Conservation (phyloP, 495 filamentous ascomycete genomes). For the Staphylotrichum tortipilum region DNA sequence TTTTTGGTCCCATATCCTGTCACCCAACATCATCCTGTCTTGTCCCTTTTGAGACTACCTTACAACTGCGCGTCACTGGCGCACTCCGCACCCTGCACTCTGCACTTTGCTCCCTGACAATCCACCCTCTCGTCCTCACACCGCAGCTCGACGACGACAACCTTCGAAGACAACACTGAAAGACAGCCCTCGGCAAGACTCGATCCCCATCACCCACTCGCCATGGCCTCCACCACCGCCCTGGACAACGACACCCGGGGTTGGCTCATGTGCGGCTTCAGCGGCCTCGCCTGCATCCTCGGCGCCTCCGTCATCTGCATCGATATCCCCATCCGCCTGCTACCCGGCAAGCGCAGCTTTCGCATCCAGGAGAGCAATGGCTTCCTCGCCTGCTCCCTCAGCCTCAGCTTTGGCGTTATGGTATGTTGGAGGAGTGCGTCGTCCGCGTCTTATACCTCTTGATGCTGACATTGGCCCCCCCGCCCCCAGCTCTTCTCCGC, state of each 20-base stretch:
- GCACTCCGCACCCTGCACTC: no score
- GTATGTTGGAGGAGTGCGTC: no score
- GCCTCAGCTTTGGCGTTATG: constrained; percentile 96
- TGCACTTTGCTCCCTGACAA: no score
- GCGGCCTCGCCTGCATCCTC: constrained; percentile 72
- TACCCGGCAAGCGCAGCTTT: constrained; percentile 68
- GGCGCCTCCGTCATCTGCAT: constrained; percentile 82
- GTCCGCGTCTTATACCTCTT: neutral
- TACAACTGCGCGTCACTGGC: no score
- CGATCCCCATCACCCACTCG: no score
- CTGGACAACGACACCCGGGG: constrained; percentile 80
- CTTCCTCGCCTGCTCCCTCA: constrained; percentile 82
- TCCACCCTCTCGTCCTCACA: no score
- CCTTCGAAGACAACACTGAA: no score
- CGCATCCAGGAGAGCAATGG: constrained; percentile 79
- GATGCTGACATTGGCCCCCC: constrained; percentile 11
- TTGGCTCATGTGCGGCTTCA: constrained; percentile 85
- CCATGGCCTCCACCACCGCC: no score
- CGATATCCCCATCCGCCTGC: constrained; percentile 61
- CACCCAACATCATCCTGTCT: no score
- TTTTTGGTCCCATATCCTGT: neutral
- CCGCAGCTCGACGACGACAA: no score
- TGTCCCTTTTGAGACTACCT: no score
- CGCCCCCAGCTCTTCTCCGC: constrained; percentile 74
- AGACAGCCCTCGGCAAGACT: no score